These are phyloP conservation scores for Hypoxylon rickii DNA, from an alignment of 495 filamentous ascomycete species.

Conservation along the genomic window DNA sequence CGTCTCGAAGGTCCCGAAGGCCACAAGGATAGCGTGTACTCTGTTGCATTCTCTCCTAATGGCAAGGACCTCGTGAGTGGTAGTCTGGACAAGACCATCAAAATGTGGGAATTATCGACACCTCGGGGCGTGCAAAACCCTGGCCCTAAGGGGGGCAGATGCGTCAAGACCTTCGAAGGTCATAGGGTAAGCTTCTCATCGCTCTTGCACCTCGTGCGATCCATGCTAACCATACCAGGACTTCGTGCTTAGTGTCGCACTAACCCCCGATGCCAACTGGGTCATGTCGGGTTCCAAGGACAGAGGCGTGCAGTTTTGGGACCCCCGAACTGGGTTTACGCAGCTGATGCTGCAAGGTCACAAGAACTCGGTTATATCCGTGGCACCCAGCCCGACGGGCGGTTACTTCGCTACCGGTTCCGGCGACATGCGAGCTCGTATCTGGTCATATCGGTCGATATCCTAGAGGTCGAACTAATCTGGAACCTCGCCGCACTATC, in stretches of 20 bases:
- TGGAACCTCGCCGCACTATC: too few relatives aligned
- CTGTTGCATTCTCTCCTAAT: conserved; percentile 86
- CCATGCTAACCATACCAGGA: conserved; percentile 60
- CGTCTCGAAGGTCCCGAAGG: conserved; percentile 84
- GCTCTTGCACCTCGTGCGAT: conserved; percentile 1
- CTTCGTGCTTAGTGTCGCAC: conserved; percentile 86
- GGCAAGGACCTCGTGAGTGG: conserved; percentile 86
- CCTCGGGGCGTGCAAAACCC: conserved; percentile 66
- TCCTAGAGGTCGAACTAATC: too few relatives aligned
- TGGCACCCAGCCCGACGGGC: conserved; percentile 80
- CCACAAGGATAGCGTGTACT: conserved; percentile 92
- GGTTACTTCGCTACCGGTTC: conserved; percentile 85
- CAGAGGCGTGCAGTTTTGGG: conserved; percentile 91
- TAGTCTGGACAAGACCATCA: conserved; percentile 92
- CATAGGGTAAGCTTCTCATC: conserved; percentile 69
- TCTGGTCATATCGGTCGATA: conserved; percentile 71
- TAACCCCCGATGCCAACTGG: conserved; percentile 87
- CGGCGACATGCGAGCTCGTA: conserved; percentile 88
- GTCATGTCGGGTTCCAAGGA: conserved; percentile 92
- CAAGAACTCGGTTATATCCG: conserved; percentile 91
- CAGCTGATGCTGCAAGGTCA: conserved; percentile 94
- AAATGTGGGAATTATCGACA: conserved; percentile 86
- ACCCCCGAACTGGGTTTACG: conserved; percentile 81
- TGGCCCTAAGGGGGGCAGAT: conserved; percentile 74
- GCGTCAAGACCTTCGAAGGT: conserved; percentile 87